A percentile compares a stretch with the other conserved stretches of the same genome.
These are phyloP conservation scores for Diphasiastrum complanatum DNA, from an alignment of 83 land plant species.

Conservation along the genomic window DNA sequence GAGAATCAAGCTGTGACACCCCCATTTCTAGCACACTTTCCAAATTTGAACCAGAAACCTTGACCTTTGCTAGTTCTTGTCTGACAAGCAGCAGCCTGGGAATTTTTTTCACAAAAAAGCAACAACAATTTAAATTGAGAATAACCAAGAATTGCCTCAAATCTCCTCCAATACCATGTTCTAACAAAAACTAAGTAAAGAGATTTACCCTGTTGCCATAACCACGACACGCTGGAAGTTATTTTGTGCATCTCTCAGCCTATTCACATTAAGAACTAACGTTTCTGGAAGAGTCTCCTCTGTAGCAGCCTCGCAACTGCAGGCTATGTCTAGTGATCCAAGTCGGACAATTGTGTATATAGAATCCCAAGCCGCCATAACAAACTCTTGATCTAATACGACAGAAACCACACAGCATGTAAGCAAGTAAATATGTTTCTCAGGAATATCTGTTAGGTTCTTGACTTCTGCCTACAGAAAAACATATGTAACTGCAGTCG, in stretches of 20 bases:
- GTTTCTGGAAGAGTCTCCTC: slow-evolving; percentile 70
- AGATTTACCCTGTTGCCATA: slow-evolving; percentile 60
- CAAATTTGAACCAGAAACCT: slow-evolving; percentile 17
- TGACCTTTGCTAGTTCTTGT: slow-evolving; percentile 25
- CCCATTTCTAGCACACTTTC: slow-evolving; percentile 24
- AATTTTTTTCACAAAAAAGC: neutral
- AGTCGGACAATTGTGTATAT: slow-evolving; percentile 48
- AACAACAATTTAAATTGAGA: neutral
- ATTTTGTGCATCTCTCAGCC: slow-evolving; percentile 66
- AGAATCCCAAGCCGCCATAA: slow-evolving; percentile 45
- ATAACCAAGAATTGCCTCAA: neutral
- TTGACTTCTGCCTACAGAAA: no score
- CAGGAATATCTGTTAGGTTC: no score
- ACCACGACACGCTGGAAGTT: slow-evolving; percentile 69
- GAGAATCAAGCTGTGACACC: slow-evolving; percentile 13
- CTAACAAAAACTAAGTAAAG: slow-evolving; percentile 2
- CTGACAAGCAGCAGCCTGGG: slow-evolving; percentile 34
- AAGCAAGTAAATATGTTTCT: neutral
- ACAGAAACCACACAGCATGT: neutral
- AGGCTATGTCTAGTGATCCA: slow-evolving; percentile 59
- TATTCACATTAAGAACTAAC: slow-evolving; percentile 46
- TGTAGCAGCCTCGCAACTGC: slow-evolving; percentile 42
- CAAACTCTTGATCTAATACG: neutral
- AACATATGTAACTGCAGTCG: no score
- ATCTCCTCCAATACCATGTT: neutral